Evolutionary conservation across 345 rosid species (phyloP).

Genomic region (Brassica cretica): DNA sequence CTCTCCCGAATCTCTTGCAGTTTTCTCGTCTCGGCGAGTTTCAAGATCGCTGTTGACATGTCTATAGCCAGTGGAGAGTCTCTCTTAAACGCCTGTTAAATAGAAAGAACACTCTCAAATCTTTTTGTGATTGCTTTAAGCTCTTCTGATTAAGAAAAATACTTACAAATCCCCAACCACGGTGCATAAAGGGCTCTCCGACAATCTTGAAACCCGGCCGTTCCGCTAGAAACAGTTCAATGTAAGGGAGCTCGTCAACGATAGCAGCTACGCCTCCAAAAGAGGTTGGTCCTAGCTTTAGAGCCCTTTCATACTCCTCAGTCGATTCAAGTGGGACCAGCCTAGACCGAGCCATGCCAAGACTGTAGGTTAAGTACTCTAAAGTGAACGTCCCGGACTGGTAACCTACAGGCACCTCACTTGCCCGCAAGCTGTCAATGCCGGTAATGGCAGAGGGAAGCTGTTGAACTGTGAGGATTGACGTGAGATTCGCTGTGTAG

Average conservation of each 20-base stretch:
- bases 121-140: not conserved
- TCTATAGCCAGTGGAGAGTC: slow-evolving; percentile 74
- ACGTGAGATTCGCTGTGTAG: slow-evolving; percentile 89
- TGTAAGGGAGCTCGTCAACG: slow-evolving; percentile 76
- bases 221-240: slow-evolving; percentile 64
- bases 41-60: slow-evolving; percentile 81
- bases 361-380: slow-evolving; percentile 57
- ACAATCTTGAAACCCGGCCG: slow-evolving; percentile 61
- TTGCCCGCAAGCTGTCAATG: slow-evolving; percentile 72
- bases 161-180: slow-evolving; percentile 99
- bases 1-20: slow-evolving; percentile 58
- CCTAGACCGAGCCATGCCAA: slow-evolving; percentile 60
- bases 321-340: slow-evolving; percentile 62
- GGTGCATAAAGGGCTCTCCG: slow-evolving; percentile 72
- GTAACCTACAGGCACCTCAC: slow-evolving; percentile 69
- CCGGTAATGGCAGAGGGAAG: slow-evolving; percentile 79
- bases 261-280: slow-evolving; percentile 85
- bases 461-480: slow-evolving; percentile 85
- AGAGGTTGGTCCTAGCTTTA: slow-evolving; percentile 58
- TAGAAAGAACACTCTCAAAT: not conserved
- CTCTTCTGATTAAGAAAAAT: not conserved
- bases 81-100: slow-evolving; percentile 68
- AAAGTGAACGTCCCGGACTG: slow-evolving; percentile 77
- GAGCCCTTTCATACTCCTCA: slow-evolving; percentile 65
- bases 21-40: slow-evolving; percentile 70